These are phyloP conservation scores for Fusarium sp. DNA, from an alignment of 2,329 filamentous ascomycete species.

Conservation along the genomic window DNA sequence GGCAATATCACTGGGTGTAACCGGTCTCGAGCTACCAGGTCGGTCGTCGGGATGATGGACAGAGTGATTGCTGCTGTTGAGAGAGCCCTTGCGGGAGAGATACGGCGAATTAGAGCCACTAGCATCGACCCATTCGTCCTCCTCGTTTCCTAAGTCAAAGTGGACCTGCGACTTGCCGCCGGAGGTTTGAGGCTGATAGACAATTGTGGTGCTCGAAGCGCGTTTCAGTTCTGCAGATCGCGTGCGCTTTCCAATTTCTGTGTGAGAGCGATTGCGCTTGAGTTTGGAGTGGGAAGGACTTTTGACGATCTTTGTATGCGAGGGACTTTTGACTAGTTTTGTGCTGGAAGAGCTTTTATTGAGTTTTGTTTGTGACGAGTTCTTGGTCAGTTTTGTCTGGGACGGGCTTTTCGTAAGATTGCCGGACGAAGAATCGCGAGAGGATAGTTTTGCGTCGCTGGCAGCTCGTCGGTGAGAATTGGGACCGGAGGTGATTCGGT, in stretches of 20 bases:
- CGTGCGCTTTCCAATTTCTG: conserved; percentile 62
- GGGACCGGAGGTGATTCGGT: conserved; percentile 22
- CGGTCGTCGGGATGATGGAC: conserved; percentile 52
- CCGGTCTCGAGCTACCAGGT: conserved; percentile 51
- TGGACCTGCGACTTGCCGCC: conserved; percentile 66
- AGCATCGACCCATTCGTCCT: conserved; percentile 76
- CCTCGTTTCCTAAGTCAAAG: conserved; percentile 69
- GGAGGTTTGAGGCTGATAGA: conserved; percentile 56
- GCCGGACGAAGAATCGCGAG: conserved; percentile 56
- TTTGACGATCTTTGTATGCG: conserved; percentile 60
- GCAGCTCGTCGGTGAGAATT: conserved; percentile 59
- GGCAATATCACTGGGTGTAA: conserved; percentile 47
- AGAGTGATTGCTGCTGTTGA: conserved; percentile 61
- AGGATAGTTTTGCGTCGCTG: conserved; percentile 62
- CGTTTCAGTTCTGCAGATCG: conserved; percentile 66
- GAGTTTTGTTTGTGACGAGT: conserved; percentile 63
- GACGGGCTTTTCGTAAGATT: conserved; percentile 66
- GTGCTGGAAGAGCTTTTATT: conserved; percentile 60
- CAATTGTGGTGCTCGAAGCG: conserved; percentile 61
- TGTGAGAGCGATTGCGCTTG: conserved; percentile 39
- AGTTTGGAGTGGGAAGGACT: conserved; percentile 65
- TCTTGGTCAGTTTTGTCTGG: conserved; percentile 65
- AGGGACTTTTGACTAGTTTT: conserved; percentile 46
- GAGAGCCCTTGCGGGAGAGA: conserved; percentile 58
- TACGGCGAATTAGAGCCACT: conserved; percentile 72